Percentiles rank a stretch among this genome's conserved stretches.
These are phyloP conservation scores for Wallacemonas rigidus DNA, from an alignment of 208 protist genomes.

Conservation along the genomic window DNA sequence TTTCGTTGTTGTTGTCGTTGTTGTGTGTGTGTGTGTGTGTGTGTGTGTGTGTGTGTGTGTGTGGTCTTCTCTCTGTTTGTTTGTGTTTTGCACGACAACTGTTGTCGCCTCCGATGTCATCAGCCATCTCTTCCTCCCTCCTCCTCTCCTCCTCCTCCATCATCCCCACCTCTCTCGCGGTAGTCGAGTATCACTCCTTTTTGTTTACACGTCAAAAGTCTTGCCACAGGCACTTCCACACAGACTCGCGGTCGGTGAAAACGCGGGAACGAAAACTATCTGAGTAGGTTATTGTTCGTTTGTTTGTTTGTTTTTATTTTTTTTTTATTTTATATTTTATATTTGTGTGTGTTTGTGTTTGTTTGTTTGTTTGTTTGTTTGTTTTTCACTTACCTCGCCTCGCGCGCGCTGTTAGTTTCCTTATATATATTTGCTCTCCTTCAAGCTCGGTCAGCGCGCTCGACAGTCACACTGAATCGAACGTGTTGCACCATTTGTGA, in stretches of 20 bases:
- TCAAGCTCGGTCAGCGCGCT: background rate
- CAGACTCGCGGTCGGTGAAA: too few relatives aligned
- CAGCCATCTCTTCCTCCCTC: background rate
- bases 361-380: slow-evolving; percentile 5
- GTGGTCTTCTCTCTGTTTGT: background rate
- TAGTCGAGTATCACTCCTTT: too few relatives aligned
- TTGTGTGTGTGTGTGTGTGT: slow-evolving; percentile 9
- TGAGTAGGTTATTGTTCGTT: background rate
- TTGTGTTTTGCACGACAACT: background rate
- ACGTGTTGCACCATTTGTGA: too few relatives aligned
- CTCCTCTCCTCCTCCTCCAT: background rate
- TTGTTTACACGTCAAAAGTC: too few relatives aligned
- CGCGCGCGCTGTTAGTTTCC: background rate
- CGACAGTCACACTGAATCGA: too few relatives aligned
- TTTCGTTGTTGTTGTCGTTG: background rate
- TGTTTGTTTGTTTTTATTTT: slow-evolving; percentile 13
- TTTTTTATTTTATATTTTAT: slow-evolving; percentile 19
- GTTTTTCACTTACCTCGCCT: background rate
- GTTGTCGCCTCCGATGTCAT: background rate
- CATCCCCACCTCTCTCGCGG: too few relatives aligned
- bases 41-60: slow-evolving; percentile 18
- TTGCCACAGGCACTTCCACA: too few relatives aligned
- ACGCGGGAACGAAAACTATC: too few relatives aligned
- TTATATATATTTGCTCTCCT: background rate
- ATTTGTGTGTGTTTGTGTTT: slow-evolving; percentile 16